Evolutionary conservation across 495 filamentous ascomycete genomes (phyloP), one percentile per base, ranked within the genome.

Genomic region (Penicillium alfredii): DNA sequence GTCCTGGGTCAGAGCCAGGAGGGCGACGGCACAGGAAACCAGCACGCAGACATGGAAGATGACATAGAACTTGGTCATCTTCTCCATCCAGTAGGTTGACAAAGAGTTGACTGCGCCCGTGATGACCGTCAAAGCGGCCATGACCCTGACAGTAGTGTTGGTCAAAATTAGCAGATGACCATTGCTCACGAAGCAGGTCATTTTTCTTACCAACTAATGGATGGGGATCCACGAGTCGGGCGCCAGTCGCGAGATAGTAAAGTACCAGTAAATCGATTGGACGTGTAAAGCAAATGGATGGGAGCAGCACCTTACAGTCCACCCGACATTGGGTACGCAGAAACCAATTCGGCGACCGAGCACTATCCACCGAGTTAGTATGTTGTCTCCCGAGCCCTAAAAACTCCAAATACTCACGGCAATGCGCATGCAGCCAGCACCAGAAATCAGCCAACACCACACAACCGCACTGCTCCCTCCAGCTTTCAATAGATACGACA

Each of bases 361-460:
- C 59, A 55, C 46, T 52, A 40, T 20, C 4, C 24, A 18, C 11
- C 16, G 8, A 12, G 27, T 33, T 17, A 18, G 30, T 17, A 33
- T 4, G 6, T 4, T 33, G 6, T 20, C 17, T 18, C 11, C 13
- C 11, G 9, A 5, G 6, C 6, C 6, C 11, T 6, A 6, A 12
- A 29, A 8, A 33, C 11, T 3, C 9, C 13, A 16, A 29, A 6
- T 3, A 54, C 51, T 63, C 33, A 73, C 57, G 5, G 78, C 78
- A 56, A 82, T 72, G 40, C 74, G 78, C 71, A 74, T 73, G 35
- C 75, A 79, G 3, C 78, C 78, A 20, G 64, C 58, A 20, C 78
- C 78, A n/a, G 72, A 75, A 20, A 81, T 71, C 7, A 79, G 48
- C 78, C 78, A 81, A 49, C 68, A 79, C 78, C 78, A 82, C 30